These are phyloP conservation scores for Meyerozyma carpophila DNA, from an alignment of 1,139 yeast species.

Conservation along the genomic window DNA sequence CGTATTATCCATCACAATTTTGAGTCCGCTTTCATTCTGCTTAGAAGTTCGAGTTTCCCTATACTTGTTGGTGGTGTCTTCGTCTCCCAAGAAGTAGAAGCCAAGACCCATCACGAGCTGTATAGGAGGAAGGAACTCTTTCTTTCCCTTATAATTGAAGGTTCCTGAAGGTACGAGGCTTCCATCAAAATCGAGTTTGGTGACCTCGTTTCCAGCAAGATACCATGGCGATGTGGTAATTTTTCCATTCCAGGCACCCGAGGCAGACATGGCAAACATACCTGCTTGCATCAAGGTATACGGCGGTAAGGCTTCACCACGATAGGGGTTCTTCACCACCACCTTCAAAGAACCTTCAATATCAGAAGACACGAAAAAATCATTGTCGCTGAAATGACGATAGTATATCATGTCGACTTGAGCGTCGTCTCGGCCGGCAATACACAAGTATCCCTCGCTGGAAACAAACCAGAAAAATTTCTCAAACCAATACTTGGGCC, in stretches of 20 bases:
- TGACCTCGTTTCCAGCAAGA: constrained; percentile 58
- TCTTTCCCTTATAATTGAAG: constrained; percentile 52
- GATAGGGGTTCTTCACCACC: constrained; percentile 70
- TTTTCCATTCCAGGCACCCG: constrained; percentile 88
- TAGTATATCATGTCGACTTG: constrained; percentile 83
- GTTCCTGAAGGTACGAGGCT: constrained; percentile 60
- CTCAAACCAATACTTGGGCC: constrained; percentile 87
- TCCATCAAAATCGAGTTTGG: constrained; percentile 65
- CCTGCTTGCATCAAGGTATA: constrained; percentile 89
- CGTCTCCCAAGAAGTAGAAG: constrained; percentile 67
- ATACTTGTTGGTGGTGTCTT: constrained; percentile 41
- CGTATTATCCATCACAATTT: constrained; percentile 32
- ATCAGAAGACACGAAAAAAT: constrained; percentile 71
- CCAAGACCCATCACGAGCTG: constrained; percentile 90
- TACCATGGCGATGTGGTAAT: constrained; percentile 82
- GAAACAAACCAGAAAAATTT: constrained; percentile 91
- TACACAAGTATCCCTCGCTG: constrained; percentile 79
- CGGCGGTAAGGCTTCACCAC: constrained; percentile 66
- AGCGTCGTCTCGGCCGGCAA: constrained; percentile 80
- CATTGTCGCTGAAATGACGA: constrained; percentile 69
- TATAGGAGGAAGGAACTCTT: constrained; percentile 70
- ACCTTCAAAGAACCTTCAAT: constrained; percentile 71
- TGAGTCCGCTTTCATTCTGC: constrained; percentile 45
- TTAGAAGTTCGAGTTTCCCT: constrained; percentile 28
- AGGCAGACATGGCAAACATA: constrained; percentile 70